These are phyloP conservation scores for Wickerhamiella parazyma DNA, from an alignment of 805 yeast species.

Conservation along the genomic window DNA sequence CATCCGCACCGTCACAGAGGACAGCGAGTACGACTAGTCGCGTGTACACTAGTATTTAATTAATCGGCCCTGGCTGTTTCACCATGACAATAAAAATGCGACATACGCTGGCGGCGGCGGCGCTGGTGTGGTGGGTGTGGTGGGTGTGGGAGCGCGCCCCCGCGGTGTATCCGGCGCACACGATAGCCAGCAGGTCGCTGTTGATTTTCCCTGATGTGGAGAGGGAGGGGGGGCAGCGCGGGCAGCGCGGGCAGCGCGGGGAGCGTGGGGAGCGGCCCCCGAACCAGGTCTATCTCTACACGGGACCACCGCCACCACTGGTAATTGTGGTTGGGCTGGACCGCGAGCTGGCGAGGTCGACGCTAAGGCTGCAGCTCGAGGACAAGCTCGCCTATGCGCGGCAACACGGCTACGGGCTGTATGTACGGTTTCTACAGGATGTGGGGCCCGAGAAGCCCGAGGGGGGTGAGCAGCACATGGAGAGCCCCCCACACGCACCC, in stretches of 20 bases:
- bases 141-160: too few species aligned
- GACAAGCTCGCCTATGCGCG: conserved; percentile 77
- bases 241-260: too few species aligned
- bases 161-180: not conserved
- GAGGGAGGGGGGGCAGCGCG: conserved; percentile 13
- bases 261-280: too few species aligned
- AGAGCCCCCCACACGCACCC: too few species aligned
- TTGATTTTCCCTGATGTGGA: conserved; percentile 20
- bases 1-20: conserved; percentile 19
- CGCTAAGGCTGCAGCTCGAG: conserved; percentile 51
- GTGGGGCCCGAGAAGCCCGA: too few species aligned
- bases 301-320: conserved; percentile 28
- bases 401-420: conserved; percentile 59
- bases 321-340: conserved; percentile 71
- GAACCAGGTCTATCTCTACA: too few species aligned
- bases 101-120: not conserved
- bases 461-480: too few species aligned
- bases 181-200: conserved; percentile 3
- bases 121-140: not conserved
- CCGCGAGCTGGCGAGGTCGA: conserved; percentile 47
- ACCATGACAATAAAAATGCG: conserved; percentile 1
- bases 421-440: conserved; percentile 72
- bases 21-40: conserved; percentile 19
- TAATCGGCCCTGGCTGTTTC: not conserved
- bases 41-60: not conserved